Conservation (phyloP, 768 basidiomycete genomes). For the Coprinopsis marcescibilis region DNA sequence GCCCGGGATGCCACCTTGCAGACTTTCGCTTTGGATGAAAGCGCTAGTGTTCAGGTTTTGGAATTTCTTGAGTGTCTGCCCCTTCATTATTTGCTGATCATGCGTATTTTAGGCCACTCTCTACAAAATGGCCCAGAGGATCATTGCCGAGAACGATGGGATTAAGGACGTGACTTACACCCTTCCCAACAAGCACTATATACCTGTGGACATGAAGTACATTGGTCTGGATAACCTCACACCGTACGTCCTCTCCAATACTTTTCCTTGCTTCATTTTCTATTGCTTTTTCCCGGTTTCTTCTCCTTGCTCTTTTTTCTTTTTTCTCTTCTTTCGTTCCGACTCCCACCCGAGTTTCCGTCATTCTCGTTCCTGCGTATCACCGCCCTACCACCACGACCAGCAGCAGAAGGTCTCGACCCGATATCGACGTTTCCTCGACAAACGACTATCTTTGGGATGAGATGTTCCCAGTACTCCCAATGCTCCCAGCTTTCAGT, state of each 20-base stretch:
- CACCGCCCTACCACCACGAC: no score
- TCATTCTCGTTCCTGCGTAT: no score
- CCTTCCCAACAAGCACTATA: slow-evolving; percentile 93
- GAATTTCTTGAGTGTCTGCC: neutral
- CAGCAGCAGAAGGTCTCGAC: no score
- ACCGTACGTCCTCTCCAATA: slow-evolving; percentile 38
- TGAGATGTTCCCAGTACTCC: no score
- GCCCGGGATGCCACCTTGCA: slow-evolving; percentile 69
- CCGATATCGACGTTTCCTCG: no score
- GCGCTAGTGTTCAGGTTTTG: slow-evolving; percentile 84
- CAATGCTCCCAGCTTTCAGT: no score
- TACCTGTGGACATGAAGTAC: slow-evolving; percentile 80
- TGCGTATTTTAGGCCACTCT: slow-evolving; percentile 64
- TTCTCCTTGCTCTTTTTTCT: neutral
- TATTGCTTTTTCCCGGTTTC: slow-evolving; percentile 1
- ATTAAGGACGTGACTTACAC: slow-evolving; percentile 62
- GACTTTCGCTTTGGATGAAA: slow-evolving; percentile 81
- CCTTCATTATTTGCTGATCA: neutral
- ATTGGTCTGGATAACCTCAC: slow-evolving; percentile 64
- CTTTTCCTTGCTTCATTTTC: neutral
- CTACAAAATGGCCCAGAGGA: slow-evolving; percentile 77
- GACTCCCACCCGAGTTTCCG: no score
- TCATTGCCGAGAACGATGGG: slow-evolving; percentile 51
- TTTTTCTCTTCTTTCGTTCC: neutral
- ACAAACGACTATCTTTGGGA: no score